These are phyloP conservation scores for Houttuynia cordata DNA, from an alignment of 164 flowering plant species.

Conservation along the genomic window DNA sequence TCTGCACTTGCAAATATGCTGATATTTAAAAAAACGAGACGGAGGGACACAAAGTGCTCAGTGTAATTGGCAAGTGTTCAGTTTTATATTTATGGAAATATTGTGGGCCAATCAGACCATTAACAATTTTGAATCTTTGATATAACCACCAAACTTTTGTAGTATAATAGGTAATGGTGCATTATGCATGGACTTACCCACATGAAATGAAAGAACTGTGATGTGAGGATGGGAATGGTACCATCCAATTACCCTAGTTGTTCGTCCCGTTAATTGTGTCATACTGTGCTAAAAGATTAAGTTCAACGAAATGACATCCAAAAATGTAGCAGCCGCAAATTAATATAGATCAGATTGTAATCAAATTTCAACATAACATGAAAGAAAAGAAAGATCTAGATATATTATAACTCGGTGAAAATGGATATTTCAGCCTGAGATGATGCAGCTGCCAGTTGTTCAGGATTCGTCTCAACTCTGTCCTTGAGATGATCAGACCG, in stretches of 20 bases:
- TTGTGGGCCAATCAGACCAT: too few species aligned
- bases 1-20: too few species aligned
- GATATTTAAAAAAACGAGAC: too few species aligned
- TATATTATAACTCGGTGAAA: not conserved
- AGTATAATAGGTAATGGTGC: not conserved
- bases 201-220: conserved; percentile 95
- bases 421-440: conserved; percentile 96
- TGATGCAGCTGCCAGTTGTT: conserved; percentile 97
- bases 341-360: too few species aligned
- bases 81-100: too few species aligned
- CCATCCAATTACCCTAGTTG: conserved; percentile 98
- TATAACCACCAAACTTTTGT: not conserved
- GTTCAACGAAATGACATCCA: not conserved
- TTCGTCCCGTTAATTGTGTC: conserved; percentile 63
- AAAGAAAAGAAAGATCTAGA: not conserved
- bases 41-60: too few species aligned
- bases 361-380: not conserved
- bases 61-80: too few species aligned
- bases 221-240: conserved; percentile 99
- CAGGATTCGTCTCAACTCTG: conserved; percentile 98
- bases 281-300: conserved; percentile 73
- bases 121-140: too few species aligned
- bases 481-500: conserved; percentile 90
- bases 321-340: not conserved
- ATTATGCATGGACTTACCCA: conserved; percentile 42